phyloP scores from a whole-genome alignment of 768 basidiomycete genomes.

The Podaxis rugospora region DNA sequence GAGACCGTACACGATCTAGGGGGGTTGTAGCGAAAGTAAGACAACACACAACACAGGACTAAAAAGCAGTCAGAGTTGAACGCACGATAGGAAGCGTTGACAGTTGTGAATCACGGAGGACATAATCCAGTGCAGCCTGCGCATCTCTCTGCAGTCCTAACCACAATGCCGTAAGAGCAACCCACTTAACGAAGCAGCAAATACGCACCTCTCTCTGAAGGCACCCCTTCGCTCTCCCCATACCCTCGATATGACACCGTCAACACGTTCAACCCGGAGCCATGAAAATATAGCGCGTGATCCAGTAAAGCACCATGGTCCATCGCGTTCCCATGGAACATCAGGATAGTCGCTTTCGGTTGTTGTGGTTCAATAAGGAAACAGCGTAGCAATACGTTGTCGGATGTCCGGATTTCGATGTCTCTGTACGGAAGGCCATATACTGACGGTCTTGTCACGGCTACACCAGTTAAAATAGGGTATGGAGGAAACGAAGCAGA shows the following conservation, averaged over 20 bases:
- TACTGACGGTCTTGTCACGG: neutral
- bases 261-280: conserved; percentile 78
- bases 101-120: conserved; percentile 52
- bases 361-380: conserved; percentile 9
- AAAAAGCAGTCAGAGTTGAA: neutral
- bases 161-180: neutral
- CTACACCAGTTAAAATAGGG: neutral
- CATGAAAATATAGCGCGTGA: conserved; percentile 61
- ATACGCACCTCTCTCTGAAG: conserved; percentile 68
- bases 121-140: conserved; percentile 70
- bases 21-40: neutral
- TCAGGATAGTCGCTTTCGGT: conserved; percentile 62
- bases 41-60: neutral
- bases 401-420: conserved; percentile 11
- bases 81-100: conserved; percentile 26
- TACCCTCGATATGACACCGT: conserved; percentile 92
- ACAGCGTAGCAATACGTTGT: conserved; percentile 9
- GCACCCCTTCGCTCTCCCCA: conserved; percentile 71
- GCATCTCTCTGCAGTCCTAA: conserved; percentile 74
- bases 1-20: conserved; percentile 38
- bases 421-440: conserved; percentile 5
- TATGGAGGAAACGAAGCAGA: neutral
- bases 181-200: neutral
- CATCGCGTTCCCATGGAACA: conserved; percentile 85
- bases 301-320: conserved; percentile 74